Base-by-base conservation (phyloP, 1,139 yeast species). In the Debaryomyces sp. region DNA sequence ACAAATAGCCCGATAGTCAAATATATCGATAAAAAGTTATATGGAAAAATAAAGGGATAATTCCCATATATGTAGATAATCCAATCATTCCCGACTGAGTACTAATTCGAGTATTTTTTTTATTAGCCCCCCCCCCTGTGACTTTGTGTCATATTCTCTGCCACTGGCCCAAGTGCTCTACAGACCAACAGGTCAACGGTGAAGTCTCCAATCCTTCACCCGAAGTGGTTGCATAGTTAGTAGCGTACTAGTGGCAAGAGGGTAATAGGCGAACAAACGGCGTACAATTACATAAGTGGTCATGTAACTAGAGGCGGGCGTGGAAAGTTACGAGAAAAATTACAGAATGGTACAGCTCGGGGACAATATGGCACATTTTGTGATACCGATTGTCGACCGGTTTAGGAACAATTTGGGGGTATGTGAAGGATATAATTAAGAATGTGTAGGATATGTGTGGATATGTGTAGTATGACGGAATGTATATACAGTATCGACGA, bases 271-370 rank as follows among this genome's bases (percentile, higher is more conserved):
- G 23, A 17, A 10, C 8, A 13, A 32, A 10, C 9, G 38, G 15
- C 26, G 26, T 22, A 35, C 10, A 18, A 13, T 41, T 41, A 41
- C 33, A 22, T 41, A 41, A 41, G 43, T 18, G 43, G 43, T 41
- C 43, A 41, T 41, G 43, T 39, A 15, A 27, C 15, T 18, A 18
- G 24, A 32, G 26, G 36, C 24, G 23, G 34, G 3, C 4, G 3
- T 3, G 29, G 3, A 27, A 39, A 39, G 13, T n/a, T 39, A 35
- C 38, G 38, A 18, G 6, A 5, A 12, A 12, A 5, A n/a, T 27
- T 27, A 27, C 30, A 27, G 30, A 27, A 27, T 12, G 30, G 13
- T 27, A 27, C 30, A 27, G 30, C 3, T 18, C 3, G 21, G 21
- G 21, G 1, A 18, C 21, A 18, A 18, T 18, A 4, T 2, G 21